Conservation (phyloP, 495 filamentous ascomycete genomes). For the Staphylotrichum tortipilum region DNA sequence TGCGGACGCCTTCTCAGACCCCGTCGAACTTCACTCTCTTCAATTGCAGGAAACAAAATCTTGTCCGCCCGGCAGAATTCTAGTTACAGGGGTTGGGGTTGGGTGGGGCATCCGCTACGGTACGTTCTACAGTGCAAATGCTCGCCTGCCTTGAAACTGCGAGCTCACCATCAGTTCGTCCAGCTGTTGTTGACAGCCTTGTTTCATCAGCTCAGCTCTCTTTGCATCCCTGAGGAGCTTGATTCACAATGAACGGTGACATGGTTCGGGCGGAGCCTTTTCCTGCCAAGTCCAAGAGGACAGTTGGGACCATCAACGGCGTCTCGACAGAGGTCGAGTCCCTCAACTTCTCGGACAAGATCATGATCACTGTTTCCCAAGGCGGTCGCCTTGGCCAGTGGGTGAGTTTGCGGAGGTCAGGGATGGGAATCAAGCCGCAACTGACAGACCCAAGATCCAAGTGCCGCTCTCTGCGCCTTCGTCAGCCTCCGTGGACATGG, state of each 20-base stretch:
- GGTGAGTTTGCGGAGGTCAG: constrained; percentile 53
- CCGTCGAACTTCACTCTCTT: background rate
- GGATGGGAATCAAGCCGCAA: background rate
- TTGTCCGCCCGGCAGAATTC: constrained; percentile 45
- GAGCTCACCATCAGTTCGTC: background rate
- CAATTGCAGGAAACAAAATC: constrained; percentile 21
- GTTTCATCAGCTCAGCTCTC: background rate
- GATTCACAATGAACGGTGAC: constrained; percentile 14
- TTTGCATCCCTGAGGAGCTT: background rate
- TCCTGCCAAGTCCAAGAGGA: constrained; percentile 65
- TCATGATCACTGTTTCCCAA: constrained; percentile 83
- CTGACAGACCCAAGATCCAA: constrained; percentile 57
- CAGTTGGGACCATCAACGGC: constrained; percentile 55
- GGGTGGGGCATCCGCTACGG: constrained; percentile 7
- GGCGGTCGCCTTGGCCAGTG: constrained; percentile 82
- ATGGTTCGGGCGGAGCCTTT: constrained; percentile 44
- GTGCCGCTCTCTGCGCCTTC: constrained; percentile 69
- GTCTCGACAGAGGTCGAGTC: constrained; percentile 62
- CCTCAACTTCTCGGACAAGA: constrained; percentile 79
- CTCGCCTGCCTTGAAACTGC: too few species aligned
- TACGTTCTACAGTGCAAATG: background rate
- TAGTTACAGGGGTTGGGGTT: too few species aligned
- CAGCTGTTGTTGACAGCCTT: background rate
- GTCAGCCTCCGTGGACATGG: constrained; percentile 47
- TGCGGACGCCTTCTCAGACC: background rate